phyloP scores from a whole-genome alignment of 371 early-diverging fungal species.

The Zychaea mexicana region DNA sequence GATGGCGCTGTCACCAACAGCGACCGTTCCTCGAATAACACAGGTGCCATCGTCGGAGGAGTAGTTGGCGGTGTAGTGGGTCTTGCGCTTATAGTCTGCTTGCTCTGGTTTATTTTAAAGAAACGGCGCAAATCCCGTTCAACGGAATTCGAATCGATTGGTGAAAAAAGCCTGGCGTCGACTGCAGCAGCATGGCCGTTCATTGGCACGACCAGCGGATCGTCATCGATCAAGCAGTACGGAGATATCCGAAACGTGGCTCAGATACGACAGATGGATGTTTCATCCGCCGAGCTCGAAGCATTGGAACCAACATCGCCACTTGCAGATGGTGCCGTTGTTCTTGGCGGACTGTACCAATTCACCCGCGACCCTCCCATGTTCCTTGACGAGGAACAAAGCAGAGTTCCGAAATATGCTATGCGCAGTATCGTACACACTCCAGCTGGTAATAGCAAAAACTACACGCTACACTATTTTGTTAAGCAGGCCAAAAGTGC shows the following conservation, averaged over 20 bases:
- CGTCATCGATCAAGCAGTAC: background rate
- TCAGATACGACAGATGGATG: background rate
- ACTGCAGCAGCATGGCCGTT: background rate
- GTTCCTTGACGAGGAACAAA: background rate
- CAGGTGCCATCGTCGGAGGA: conserved; percentile 24
- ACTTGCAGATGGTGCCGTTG: background rate
- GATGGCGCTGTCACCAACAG: background rate
- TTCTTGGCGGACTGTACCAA: background rate
- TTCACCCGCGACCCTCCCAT: background rate
- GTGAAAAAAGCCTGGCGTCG: background rate
- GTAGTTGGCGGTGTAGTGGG: conserved; percentile 24
- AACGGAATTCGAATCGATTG: background rate
- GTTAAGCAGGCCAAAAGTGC: background rate
- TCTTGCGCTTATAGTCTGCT: conserved; percentile 6
- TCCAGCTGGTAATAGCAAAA: background rate
- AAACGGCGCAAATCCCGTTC: conserved; percentile 8
- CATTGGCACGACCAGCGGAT: background rate
- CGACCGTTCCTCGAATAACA: background rate
- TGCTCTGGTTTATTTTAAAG: conserved; percentile 11
- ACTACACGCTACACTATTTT: conserved; percentile 20
- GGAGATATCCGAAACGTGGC: background rate
- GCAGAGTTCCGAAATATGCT: background rate
- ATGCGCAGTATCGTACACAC: conserved; percentile 6
- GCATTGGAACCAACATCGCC: background rate
- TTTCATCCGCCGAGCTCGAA: background rate